Percentiles rank a stretch among this genome's conserved stretches.
Evolutionary conservation across 2,329 filamentous ascomycete species (phyloP).

Genomic region (Penicillium crustosum): DNA sequence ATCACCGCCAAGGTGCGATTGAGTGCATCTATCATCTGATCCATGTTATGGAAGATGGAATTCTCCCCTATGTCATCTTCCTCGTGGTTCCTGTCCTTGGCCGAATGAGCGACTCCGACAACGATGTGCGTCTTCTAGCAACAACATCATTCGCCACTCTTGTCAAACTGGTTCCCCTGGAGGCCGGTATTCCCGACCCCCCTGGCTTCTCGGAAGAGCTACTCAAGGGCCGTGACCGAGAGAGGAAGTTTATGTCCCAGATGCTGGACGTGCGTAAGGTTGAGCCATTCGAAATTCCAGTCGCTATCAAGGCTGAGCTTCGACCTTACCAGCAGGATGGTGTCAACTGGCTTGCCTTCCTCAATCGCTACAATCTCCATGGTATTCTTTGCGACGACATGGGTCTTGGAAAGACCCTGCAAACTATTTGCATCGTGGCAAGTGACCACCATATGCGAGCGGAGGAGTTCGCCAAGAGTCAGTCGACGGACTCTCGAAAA

Average conservation of each 20-base stretch:
- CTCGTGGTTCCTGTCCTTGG: constrained; percentile 95
- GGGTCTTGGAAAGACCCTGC: constrained; percentile 95
- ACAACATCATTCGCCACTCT: constrained; percentile 96
- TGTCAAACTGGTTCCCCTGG: constrained; percentile 93
- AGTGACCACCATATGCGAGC: constrained; percentile 94
- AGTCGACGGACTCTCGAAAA: constrained; percentile 71
- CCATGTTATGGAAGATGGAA: constrained; percentile 94
- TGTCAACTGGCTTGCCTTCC: constrained; percentile 97
- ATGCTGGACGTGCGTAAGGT: constrained; percentile 97
- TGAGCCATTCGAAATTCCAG: constrained; percentile 87
- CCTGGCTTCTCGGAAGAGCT: constrained; percentile 87
- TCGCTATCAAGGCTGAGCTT: constrained; percentile 94
- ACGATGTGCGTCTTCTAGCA: constrained; percentile 88
- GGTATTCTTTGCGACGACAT: constrained; percentile 99
- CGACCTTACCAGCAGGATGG: constrained; percentile 98
- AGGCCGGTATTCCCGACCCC: constrained; percentile 95
- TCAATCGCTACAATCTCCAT: constrained; percentile 96
- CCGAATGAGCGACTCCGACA: constrained; percentile 97
- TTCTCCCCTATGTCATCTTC: constrained; percentile 97
- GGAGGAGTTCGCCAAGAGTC: constrained; percentile 83
- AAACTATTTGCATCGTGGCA: constrained; percentile 96
- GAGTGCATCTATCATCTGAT: constrained; percentile 97
- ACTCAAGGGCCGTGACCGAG: constrained; percentile 84
- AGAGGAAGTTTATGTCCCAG: constrained; percentile 94
- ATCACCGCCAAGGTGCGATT: constrained; percentile 87